Evolutionary conservation across 176 grass and related monocot genomes (phyloP).

Genomic region (Carex pumila): DNA sequence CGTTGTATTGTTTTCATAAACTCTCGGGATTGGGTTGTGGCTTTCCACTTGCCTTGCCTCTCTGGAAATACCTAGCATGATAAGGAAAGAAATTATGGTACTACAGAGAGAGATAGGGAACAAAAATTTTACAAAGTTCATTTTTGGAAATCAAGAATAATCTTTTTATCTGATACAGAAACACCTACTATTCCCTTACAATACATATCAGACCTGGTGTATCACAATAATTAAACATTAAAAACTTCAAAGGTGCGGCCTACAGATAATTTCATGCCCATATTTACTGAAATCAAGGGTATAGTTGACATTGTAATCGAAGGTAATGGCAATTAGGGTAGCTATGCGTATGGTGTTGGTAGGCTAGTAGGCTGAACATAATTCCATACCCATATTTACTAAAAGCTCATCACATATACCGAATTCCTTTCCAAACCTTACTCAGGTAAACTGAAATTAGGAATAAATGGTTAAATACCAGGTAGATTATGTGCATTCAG

Average conservation of each 20-base stretch:
- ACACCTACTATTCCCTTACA: neutral
- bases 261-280: neutral
- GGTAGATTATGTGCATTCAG: neutral
- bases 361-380: neutral
- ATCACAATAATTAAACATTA: neutral
- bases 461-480: neutral
- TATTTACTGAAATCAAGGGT: neutral
- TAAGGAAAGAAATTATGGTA: constrained; percentile 15
- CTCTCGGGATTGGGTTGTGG: constrained; percentile 93
- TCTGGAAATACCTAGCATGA: constrained; percentile 76
- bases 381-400: neutral
- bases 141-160: neutral
- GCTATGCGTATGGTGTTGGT: neutral
- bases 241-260: neutral
- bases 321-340: neutral
- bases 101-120: neutral
- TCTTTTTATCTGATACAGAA: neutral
- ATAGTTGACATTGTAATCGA: neutral
- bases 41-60: constrained; percentile 98
- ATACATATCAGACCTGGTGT: neutral
- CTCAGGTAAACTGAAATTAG: neutral
- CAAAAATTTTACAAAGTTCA: neutral
- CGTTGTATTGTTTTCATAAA: constrained; percentile 92
- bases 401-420: neutral
- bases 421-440: neutral